A percentile compares a stretch with the other conserved stretches of the same genome.
phyloP scores from a whole-genome alignment of 2,329 filamentous ascomycete genomes.

The Pseudocercospora cruenta region DNA sequence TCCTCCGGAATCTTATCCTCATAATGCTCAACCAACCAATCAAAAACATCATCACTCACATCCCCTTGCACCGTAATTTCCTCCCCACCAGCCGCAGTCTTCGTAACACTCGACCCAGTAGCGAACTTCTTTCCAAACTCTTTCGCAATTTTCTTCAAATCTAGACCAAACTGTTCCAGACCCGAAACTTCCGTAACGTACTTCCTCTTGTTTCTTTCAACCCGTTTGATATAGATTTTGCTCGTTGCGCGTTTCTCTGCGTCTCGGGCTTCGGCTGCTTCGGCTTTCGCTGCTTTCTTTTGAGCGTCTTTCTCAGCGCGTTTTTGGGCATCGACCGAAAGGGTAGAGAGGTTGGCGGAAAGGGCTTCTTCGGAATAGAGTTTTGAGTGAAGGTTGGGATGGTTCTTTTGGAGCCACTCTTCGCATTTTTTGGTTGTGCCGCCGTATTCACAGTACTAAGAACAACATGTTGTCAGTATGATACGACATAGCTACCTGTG shows the following conservation, averaged over 20 bases:
- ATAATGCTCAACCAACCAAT: conserved; percentile 88
- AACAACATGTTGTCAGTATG: too few relatives aligned
- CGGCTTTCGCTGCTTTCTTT: conserved; percentile 95
- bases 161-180: conserved; percentile 85
- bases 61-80: conserved; percentile 98
- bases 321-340: conserved; percentile 90
- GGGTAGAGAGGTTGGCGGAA: conserved; percentile 78
- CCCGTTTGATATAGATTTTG: conserved; percentile 89
- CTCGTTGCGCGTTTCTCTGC: conserved; percentile 80
- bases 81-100: conserved; percentile 74
- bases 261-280: conserved; percentile 80
- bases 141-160: conserved; percentile 79
- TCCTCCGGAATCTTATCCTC: conserved; percentile 82
- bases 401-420: conserved; percentile 83
- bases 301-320: conserved; percentile 93
- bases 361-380: conserved; percentile 81
- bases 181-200: conserved; percentile 91
- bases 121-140: conserved; percentile 99
- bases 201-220: conserved; percentile 98
- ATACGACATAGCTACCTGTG: too few relatives aligned
- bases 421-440: conserved; percentile 95
- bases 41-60: conserved; percentile 89
- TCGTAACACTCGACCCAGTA: conserved; percentile 94
- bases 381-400: conserved; percentile 72
- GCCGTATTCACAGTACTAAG: conserved; percentile 99